Evolutionary conservation across 2,329 filamentous ascomycete species (phyloP), one percentile per base, ranked within the genome.

Genomic region (Diaporthe amygdali): DNA sequence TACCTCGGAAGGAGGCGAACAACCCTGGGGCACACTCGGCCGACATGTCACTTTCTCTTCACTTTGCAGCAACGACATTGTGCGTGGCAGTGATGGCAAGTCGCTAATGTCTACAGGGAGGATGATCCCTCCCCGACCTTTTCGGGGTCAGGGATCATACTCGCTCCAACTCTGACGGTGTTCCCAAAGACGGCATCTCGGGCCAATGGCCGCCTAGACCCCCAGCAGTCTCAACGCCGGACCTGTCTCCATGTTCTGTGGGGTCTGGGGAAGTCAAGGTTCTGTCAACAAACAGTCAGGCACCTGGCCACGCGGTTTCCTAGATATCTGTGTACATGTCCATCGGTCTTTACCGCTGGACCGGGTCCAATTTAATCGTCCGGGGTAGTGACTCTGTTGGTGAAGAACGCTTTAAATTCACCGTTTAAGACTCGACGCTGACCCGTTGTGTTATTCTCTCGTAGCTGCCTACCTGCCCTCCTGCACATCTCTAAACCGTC

Each of bases 201-300:
- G 59, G 44, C 59, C 59, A 63, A 63, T 63, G 59, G 59, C 59
- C 59, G 59, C 59, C 59, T 64, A 49, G 20, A 25, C 30, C 41
- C 56, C 59, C 44, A 47, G 44, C 7, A 37, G 4, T 25, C 41
- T 49, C 44, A 20, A 49, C 34, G 44, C 30, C n/a, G 37, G 37
- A 12, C 30, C n/a, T 6, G 14, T 64, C 44, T 20, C 59, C 59
- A 49, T 37, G 44, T 30, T 49, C 41, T 64, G 59, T 64, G 59
- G 59, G 59, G 59, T 64, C 41, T 64, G 59, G 59, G 59, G 59
- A 64, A 64, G 59, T 64, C 30, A 37, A 64, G 30, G 41, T 37
- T 30, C 14, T 17, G 44, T 64, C 59, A 27, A 63, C 39, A 63
- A 47, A 63, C 41, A 63, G 41, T 32, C 25, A 32, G 56, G 56